Base-by-base conservation (phyloP, 1,284 basidiomycete species). In the Leccinum angustisporum region DNA sequence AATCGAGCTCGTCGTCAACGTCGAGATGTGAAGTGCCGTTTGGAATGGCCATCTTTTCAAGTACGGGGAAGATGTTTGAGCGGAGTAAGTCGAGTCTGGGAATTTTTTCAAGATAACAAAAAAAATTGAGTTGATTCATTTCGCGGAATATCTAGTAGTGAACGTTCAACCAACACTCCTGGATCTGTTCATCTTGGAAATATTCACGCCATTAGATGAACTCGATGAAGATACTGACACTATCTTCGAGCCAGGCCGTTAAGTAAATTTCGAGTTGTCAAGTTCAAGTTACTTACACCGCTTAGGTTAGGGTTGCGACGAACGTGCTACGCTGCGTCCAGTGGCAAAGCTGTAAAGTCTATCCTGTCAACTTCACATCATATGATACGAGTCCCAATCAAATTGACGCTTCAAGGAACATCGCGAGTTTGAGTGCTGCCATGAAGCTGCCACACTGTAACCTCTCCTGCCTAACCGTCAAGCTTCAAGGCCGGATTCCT, bases 1-100 rank as follows among this genome's bases (percentile, higher is more conserved):
- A 98, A 76, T 98, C 93, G 68, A 97, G 93, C 61, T 87, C 90
- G 61, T 92, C 88, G 65, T 88, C 85, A 62, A 76, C 69, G 65
- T 77, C 68, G 55, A 73, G 71, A 63, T 75, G 70, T 34, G 65
- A 65, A 31, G 63, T 69, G 61, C 72, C 75, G 64, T 76, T 71
- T 51, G 68, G 64, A 61, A 66, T 51, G 54, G 70, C 62, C 72
- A 74, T 77, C 58, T 60, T 61, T 48, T 48, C 43, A 48, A 46
- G 60, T 46, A 53, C 14, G 1, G 13, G 7, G 53, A 27, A 58
- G 53, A 51, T 51, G 46, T 56, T 65, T 53, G 50, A 53, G 46
- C 10, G 33, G 40, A 51, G 57, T 25, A 27, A 54, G 43, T 46
- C 36, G 11, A 38, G 56, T 31, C 51, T 56, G n/a, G n/a, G 27